Evolutionary conservation across 192 early-diverging fungal species (phyloP).

Genomic region (Coemansia sp.): DNA sequence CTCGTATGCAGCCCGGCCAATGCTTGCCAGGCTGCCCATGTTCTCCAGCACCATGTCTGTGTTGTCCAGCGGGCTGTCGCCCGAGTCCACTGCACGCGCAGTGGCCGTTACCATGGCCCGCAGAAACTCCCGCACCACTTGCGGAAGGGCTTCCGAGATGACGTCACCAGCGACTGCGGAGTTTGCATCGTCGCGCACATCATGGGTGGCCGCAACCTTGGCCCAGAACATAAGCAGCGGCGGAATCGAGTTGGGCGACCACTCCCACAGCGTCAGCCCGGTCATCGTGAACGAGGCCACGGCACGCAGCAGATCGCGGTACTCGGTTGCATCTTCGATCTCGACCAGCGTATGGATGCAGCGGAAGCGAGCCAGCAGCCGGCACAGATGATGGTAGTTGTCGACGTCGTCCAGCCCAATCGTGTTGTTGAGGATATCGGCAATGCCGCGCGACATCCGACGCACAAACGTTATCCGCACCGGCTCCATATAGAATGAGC

Average conservation of each 20-base stretch:
- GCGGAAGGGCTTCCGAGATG: conserved; percentile 32
- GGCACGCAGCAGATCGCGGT: conserved; percentile 45
- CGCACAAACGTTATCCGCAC: conserved; percentile 66
- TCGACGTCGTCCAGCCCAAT: conserved; percentile 68
- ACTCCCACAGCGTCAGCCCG: conserved; percentile 55
- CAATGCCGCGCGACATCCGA: conserved; percentile 66
- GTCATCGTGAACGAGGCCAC: conserved; percentile 30
- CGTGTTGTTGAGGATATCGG: conserved; percentile 60
- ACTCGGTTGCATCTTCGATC: conserved; percentile 70
- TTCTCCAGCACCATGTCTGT: conserved; percentile 61
- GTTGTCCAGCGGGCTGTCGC: conserved; percentile 46
- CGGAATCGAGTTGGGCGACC: conserved; percentile 68
- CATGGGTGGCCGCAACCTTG: conserved; percentile 65
- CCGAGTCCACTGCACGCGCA: conserved; percentile 21
- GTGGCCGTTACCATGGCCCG: conserved; percentile 48
- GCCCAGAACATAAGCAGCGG: conserved; percentile 87
- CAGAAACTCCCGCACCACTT: conserved; percentile 53
- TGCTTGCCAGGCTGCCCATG: conserved; percentile 65
- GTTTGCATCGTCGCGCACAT: conserved; percentile 35
- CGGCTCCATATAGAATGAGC: conserved; percentile 81
- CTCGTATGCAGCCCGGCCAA: conserved; percentile 69
- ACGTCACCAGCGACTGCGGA: conserved; percentile 32
- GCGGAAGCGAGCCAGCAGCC: conserved; percentile 78
- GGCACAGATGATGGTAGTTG: conserved; percentile 85
- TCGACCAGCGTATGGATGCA: conserved; percentile 77